A percentile compares a stretch with the other conserved stretches of the same genome.
Conservation (phyloP, 768 basidiomycete genomes). For the Hypholoma sublateritium region DNA sequence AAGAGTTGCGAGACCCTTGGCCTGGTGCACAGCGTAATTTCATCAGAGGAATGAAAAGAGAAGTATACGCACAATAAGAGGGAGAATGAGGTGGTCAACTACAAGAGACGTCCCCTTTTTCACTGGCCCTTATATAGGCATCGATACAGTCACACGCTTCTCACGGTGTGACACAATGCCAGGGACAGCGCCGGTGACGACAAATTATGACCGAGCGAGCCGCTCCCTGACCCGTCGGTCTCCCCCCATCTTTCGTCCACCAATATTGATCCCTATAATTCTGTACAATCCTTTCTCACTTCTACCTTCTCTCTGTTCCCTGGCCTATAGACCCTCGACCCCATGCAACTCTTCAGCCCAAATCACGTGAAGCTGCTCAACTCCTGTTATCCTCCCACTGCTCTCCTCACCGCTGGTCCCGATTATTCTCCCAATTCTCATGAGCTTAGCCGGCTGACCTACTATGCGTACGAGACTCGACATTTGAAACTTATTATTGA, state of each 20-base stretch:
- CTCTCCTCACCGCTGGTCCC: constrained; percentile 72
- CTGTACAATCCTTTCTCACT: background rate
- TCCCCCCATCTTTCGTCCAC: background rate
- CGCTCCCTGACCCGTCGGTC: background rate
- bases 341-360: constrained; percentile 78
- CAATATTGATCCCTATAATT: background rate
- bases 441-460: constrained; percentile 81
- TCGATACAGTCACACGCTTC: background rate
- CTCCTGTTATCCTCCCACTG: constrained; percentile 83
- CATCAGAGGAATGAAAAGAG: constrained; percentile 33
- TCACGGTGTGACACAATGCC: background rate
- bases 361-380: constrained; percentile 83
- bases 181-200: background rate
- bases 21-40: constrained; percentile 60
- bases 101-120: too few relatives aligned
- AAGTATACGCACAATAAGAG: constrained; percentile 20
- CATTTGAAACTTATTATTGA: background rate
- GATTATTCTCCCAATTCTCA: constrained; percentile 81
- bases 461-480: constrained; percentile 58
- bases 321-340: too few relatives aligned
- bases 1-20: constrained; percentile 43
- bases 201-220: background rate
- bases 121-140: too few relatives aligned
- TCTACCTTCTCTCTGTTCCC: too few relatives aligned
- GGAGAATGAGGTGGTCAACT: background rate